Evolutionary conservation across 139 green algal species (phyloP).

Genomic region (Chlorella sp.): DNA sequence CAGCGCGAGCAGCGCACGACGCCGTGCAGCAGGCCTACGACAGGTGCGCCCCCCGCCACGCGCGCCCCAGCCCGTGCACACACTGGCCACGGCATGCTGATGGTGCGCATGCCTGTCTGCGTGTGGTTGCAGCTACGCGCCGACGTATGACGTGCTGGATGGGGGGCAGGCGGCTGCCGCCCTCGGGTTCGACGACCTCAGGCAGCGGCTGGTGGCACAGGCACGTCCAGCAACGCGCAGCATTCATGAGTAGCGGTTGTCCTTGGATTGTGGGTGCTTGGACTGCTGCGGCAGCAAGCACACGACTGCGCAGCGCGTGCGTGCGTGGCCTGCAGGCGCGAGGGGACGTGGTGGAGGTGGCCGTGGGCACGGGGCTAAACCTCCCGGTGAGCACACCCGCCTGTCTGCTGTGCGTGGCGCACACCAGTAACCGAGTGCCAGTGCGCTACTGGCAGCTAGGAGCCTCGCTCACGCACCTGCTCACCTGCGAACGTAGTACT

Average conservation of each 20-base stretch:
- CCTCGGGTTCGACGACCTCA: constrained; percentile 48
- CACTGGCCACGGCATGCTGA: too few species aligned
- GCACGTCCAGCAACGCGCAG: constrained; percentile 1
- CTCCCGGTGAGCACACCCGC: constrained; percentile 13
- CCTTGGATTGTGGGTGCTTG: neutral
- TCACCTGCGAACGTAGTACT: too few species aligned
- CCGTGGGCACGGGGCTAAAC: constrained; percentile 61
- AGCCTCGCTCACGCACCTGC: too few species aligned
- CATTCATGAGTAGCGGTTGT: neutral
- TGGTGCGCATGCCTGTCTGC: neutral
- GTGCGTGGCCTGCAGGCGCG: constrained; percentile 18
- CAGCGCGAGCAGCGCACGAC: too few species aligned
- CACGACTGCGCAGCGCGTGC: neutral
- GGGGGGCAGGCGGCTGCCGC: constrained; percentile 36
- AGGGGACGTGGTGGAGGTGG: constrained; percentile 38
- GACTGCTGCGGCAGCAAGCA: neutral
- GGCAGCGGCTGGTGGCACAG: constrained; percentile 34
- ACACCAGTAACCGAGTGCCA: neutral
- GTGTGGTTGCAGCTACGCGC: constrained; percentile 10
- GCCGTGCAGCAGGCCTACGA: too few species aligned
- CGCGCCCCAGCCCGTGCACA: too few species aligned
- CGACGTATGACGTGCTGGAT: constrained; percentile 55
- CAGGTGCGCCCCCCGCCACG: too few species aligned
- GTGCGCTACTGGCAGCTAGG: too few species aligned
- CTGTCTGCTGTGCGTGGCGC: neutral